Evolutionary conservation across 768 basidiomycete species (phyloP), one percentile per base, ranked within the genome.

Genomic region (Leccinum olivaceopallidum): DNA sequence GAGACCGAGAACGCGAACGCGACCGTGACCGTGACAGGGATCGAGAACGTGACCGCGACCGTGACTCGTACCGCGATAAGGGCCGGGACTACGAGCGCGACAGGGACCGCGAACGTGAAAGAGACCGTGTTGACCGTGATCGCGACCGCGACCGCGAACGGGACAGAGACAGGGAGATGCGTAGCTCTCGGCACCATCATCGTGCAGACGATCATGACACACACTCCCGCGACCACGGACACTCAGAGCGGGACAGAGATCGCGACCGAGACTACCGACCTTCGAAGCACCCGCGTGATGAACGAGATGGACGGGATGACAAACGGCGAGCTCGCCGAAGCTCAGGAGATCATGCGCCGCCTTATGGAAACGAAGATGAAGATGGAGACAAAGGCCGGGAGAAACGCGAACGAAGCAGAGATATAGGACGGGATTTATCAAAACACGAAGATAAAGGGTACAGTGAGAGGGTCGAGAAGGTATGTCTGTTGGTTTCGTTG

Each of bases 391-490:
- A 37, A 36, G 65, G 60, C 26, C 63, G 67, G 18, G 78, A 76
- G 16, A 78, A 77, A 52, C 78, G 80, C n/a, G 85, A 84, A 60
- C 83, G 83, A 69, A 83, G 84, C 53, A 62, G 59, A 73, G 62
- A 71, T 61, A 64, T 69, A 63, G 75, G 75, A 56, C 69, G 79
- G 22, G 75, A 75, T 58, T 57, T 67, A 47, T 61, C 68, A 12
- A 72, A 59, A 57, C 73, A 78, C 58, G 84, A 82, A 9, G 85
- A 86, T 39, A 77, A 72, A 57, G 71, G 74, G n/a, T 72, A 76
- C 57, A 80, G 83, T 56, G 84, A 85, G 34, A 82, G 87, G 57
- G 82, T 79, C 32, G 87, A 89, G 69, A 90, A 92, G 83, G 89
- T 88, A 61, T 48, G 77, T 64, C 50, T 4, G 18, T 22, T 36